Base-by-base conservation (phyloP, 164 flowering plant species). In the Houttuynia cordata region DNA sequence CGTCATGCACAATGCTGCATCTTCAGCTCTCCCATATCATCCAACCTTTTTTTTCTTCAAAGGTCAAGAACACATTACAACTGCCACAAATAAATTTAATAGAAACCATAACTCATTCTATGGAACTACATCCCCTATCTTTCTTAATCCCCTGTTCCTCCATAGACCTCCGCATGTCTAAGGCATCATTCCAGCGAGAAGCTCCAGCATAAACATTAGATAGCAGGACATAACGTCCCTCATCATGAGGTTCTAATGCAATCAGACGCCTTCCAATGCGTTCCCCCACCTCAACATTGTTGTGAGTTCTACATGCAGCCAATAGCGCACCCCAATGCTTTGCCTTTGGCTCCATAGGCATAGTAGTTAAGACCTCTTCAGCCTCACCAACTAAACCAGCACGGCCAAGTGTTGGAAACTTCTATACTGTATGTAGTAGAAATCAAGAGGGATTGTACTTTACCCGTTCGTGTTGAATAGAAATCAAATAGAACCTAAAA, bases 51-150 rank as follows among this genome's bases (percentile, higher is more conserved):
- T 10, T 8, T 8, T 17, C 17, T 45, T 45, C 14, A 12, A 3
- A 12, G 17, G 12, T 17, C 8, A 7, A 45, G 17, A 45, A 45
- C 49, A 45, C 2, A 45, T 17, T 12, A 45, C 17, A 45, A 12
- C 49, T 17, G 15, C 14, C 49, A 2, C 9, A 12, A 17, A 45
- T 45, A 17, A 45, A 17, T 45, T 30, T 2, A 45, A 45, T 3
- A 45, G 49, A 12, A 45, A 17, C 17, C 9, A 12, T 45, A 7
- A 45, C 3, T 51, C 78, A 76, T 73, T 79, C 78, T 34, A 81
- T 64, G 53, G 74, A 76, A 25, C 82, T 76, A 37, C 80, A 76
- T 19, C 80, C 82, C 8, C 75, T 72, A 64, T 75, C 77, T 56
- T 79, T 76, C 59, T 64, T 59, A 8, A 73, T 64, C 62, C 76